Evolutionary conservation across 495 filamentous ascomycete species (phyloP), one percentile per base, ranked within the genome.

Genomic region (Xylaria acuta): DNA sequence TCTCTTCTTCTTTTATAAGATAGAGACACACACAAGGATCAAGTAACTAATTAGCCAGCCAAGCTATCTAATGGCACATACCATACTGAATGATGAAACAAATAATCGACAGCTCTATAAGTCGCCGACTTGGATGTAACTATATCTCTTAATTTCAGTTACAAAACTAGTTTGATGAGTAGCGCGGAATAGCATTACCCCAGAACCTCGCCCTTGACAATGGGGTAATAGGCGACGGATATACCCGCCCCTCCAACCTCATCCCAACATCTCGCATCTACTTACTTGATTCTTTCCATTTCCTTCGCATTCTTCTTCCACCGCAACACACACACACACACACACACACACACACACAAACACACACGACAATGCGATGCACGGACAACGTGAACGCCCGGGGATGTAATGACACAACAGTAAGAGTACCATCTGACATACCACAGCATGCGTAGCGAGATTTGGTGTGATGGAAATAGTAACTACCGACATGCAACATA

Each of bases 401-500:
- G 49, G 62, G 30, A 49, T 53, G 27, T 43, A 43, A 30, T 8
- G 12, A 30, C 34, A 41, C 51, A 32, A 41, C 47, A 49, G 47
- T 9, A 53, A 36, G 18, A 22, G 14, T 11, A 27, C 16, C 49
- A 58, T 36, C 49, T 40, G 49, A 54, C 65, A 56, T 27, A 12
- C 11, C 36, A 47, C 36, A 11, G 65, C 36, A 20, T 47, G 36
- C 22, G 49, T 32, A 68, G 65, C 36, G 65, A 58, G 36, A 68
- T 58, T 34, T 56, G 49, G 38, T 32, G 67, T 59, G 67, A 47
- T 67, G 49, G 18, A 16, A 59, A 25, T 53, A 25, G 2, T 27
- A 69, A 60, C 38, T 69, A 36, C 51, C 53, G 67, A 60, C 51
- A 69, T 69, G 45, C 47, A 22, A 47, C 53, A 60, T 25, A 69